Evolutionary conservation across 176 grass and related monocot genomes (phyloP).

Genomic region (Paspalum vaginatum): DNA sequence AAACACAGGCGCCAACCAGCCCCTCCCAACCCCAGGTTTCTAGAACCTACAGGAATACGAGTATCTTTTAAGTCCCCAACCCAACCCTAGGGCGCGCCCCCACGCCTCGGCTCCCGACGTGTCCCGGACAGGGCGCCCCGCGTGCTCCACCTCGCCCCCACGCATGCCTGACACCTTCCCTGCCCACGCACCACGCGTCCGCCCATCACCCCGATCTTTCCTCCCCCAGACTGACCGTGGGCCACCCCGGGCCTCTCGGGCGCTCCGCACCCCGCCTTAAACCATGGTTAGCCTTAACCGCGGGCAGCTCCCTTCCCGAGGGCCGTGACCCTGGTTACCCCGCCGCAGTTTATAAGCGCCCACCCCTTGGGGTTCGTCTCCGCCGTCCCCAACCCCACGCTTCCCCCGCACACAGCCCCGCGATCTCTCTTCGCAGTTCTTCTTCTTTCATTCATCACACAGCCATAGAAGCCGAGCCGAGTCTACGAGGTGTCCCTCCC

Average conservation of each 20-base stretch:
- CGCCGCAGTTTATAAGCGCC: slow-evolving; percentile 60
- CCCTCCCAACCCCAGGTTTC: slow-evolving; percentile 39
- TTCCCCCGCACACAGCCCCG: too few relatives aligned
- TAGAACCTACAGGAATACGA: slow-evolving; percentile 50
- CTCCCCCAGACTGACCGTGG: not conserved
- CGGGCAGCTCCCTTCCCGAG: not conserved
- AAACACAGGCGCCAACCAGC: slow-evolving; percentile 6
- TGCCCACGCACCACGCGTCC: slow-evolving; percentile 30
- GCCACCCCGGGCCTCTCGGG: not conserved
- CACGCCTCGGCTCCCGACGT: slow-evolving; percentile 39
- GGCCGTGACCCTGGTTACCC: slow-evolving; percentile 23
- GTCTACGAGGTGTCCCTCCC: slow-evolving; percentile 11
- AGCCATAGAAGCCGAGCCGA: not conserved
- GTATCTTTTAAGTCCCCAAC: too few relatives aligned
- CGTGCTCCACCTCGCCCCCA: slow-evolving; percentile 25
- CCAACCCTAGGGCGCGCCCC: too few relatives aligned
- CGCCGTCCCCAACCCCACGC: not conserved
- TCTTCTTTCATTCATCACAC: too few relatives aligned
- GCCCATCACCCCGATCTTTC: not conserved
- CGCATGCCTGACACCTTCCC: slow-evolving; percentile 27
- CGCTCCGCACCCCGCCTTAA: not conserved
- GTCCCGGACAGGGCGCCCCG: slow-evolving; percentile 41
- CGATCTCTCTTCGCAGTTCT: not conserved
- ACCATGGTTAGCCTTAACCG: slow-evolving; percentile 26
- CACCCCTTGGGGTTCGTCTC: not conserved